Conservation (phyloP, 441 rosid species). For the Biscutella auriculata region DNA sequence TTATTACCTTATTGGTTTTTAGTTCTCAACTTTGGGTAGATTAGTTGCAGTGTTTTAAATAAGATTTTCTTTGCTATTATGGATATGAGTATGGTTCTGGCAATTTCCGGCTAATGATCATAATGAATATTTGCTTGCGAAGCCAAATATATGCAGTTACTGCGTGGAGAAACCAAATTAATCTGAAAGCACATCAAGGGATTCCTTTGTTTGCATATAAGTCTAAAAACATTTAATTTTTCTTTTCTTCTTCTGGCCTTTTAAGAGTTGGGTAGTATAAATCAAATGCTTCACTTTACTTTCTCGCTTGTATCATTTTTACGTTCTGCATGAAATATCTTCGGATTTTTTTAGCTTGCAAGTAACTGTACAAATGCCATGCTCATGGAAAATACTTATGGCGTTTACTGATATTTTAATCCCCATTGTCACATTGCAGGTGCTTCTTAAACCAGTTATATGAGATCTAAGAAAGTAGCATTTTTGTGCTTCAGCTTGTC, state of each 20-base stretch:
- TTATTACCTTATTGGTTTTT: background rate
- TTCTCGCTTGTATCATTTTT: background rate
- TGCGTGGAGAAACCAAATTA: background rate
- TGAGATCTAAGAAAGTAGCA: conserved; percentile 27
- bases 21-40: background rate
- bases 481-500: conserved; percentile 48
- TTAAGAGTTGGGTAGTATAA: no score
- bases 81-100: background rate
- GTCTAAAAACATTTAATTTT: no score
- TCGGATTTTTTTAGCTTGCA: conserved; percentile 5
- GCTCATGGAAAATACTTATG: conserved; percentile 1
- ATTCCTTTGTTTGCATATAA: conserved; percentile 6
- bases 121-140: background rate
- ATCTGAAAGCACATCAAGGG: background rate
- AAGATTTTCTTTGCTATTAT: background rate
- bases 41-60: conserved; percentile 5
- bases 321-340: background rate
- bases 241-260: no score
- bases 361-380: background rate
- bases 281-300: background rate
- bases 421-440: conserved; percentile 33
- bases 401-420: background rate
- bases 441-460: conserved; percentile 16
- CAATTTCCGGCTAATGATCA: background rate
- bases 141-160: background rate